Evolutionary conservation across 352 stramenopile species (phyloP), one percentile per base, ranked within the genome.

Genomic region (Pythium apleroticum): DNA sequence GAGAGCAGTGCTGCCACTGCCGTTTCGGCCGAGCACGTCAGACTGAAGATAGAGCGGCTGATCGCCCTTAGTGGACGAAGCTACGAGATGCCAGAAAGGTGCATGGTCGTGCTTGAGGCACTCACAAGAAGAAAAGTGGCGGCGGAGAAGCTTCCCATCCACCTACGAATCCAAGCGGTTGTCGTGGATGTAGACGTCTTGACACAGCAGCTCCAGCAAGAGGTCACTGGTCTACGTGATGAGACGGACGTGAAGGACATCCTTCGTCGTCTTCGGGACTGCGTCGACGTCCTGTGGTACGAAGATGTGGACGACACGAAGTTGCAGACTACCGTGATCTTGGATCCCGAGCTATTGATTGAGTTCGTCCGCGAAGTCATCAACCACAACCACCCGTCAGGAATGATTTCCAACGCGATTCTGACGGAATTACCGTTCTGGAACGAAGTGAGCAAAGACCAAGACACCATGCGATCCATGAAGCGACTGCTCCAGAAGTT

Each of bases 401-500:
- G n/a, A 4, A 14, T 20, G 9, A 7, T 67, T 25, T 45, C 22
- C 0, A 39, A 60, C 22, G 4, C 7, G 33, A 22, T 14, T 20
- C 53, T 60, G 12, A 33, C 33, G n/a, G 37, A 2, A 15, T 15
- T 50, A n/a, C 25, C 50, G 7, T 67, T 37, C 22, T 64, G 57
- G 57, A 10, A 4, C 3, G 12, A 39, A 17, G 3, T 64, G 4
- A n/a, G 65, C 9, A 35, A 35, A 9, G 31, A 69, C 8, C 48
- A 15, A 4, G 48, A 62, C 2, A 56, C 37, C 0, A 48, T 68
- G 30, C 50, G 64, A 9, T 52, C 46, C 19, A 50, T 73, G 25
- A 76, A 76, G 46, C 27, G 55, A 39, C 53, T 73, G 14, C 48
- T 73, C 0, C 53, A 67, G 37, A 28, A 27, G 19, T 71, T 71